Evolutionary conservation across 2,329 filamentous ascomycete species (phyloP), one percentile per base, ranked within the genome.

Genomic region (Alternaria rosae): DNA sequence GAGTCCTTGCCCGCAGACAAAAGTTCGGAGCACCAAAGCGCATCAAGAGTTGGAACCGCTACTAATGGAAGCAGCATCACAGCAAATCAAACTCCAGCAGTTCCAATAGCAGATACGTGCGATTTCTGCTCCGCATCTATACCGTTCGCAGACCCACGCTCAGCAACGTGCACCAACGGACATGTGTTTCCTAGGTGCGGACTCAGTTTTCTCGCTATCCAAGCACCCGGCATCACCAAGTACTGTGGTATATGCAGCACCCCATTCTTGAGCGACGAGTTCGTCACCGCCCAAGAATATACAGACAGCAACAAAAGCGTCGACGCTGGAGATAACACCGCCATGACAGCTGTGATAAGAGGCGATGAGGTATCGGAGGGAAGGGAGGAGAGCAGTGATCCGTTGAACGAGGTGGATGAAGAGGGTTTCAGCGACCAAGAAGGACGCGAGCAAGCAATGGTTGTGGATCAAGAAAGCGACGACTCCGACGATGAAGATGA

Each of bases 171-270:
- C 69, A 69, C 67, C 1, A 79, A 81, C 48, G 85, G 85, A 0
- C 86, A 88, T 76, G 62, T 84, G 43, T 87, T 86, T 60, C 82
- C 78, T n/a, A 81, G 86, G 35, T 88, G 86, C 67, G 80, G 80
- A 12, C 65, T 88, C 21, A 85, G 84, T n/a, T 84, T 86, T 54
- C 67, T 87, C 6, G 79, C 85, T 1, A 86, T 88, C 7, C 85
- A 87, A 69, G 81, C 83, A 32, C 85, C 86, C 3, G 82, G 82
- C 2, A 78, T 84, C 3, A 84, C 85, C 12, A 87, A 86, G 67
- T 80, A 79, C 52, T 88, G 86, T 70, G 82, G 82, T 17, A 75
- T 82, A n/a, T 88, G 86, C 67, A 80, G 73, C 12, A 82, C 76
- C 25, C 82, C 84, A 45, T 85, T 82, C 66, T 66, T 87, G 8